A percentile compares a stretch with the other conserved stretches of the same genome.
phyloP scores from a whole-genome alignment of 2,329 filamentous ascomycete genomes.

The Talaromyces sp. region DNA sequence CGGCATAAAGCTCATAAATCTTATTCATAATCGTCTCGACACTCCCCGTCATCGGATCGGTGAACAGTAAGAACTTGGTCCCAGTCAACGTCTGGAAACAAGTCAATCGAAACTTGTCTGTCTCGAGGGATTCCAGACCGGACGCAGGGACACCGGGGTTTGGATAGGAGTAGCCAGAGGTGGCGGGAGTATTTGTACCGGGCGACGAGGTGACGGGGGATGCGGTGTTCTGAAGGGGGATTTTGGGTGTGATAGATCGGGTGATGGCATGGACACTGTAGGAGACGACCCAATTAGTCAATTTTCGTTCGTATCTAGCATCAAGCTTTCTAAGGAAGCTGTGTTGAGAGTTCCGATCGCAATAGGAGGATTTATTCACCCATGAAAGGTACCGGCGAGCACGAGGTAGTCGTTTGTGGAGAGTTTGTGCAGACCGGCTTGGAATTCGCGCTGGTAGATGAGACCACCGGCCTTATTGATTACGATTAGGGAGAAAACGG shows the following conservation, averaged over 20 bases:
- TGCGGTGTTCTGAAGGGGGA: slow-evolving; percentile 40
- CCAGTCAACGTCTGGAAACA: slow-evolving; percentile 96
- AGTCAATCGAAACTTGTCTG: slow-evolving; percentile 89
- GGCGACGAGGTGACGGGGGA: slow-evolving; percentile 27
- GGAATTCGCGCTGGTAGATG: slow-evolving; percentile 93
- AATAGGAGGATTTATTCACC: slow-evolving; percentile 54
- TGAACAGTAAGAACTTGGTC: slow-evolving; percentile 94
- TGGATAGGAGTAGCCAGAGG: slow-evolving; percentile 32
- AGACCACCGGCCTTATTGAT: slow-evolving; percentile 98
- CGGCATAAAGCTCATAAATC: slow-evolving; percentile 92
- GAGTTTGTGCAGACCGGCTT: slow-evolving; percentile 82
- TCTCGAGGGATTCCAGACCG: slow-evolving; percentile 90
- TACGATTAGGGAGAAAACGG: slow-evolving; percentile 91
- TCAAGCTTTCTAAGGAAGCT: background rate
- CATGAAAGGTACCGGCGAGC: slow-evolving; percentile 95
- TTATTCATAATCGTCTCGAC: slow-evolving; percentile 80
- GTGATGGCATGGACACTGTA: slow-evolving; percentile 66
- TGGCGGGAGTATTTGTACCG: slow-evolving; percentile 18
- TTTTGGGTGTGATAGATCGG: slow-evolving; percentile 53
- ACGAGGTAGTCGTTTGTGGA: slow-evolving; percentile 96
- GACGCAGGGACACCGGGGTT: slow-evolving; percentile 45
- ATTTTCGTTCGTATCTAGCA: background rate
- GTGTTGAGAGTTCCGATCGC: background rate
- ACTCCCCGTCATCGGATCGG: slow-evolving; percentile 81
- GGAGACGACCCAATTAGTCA: slow-evolving; percentile 1